Evolutionary conservation across 129 eudicot species (phyloP), one percentile per base, ranked within the genome.

Genomic region (Tanacetum coccineum): DNA sequence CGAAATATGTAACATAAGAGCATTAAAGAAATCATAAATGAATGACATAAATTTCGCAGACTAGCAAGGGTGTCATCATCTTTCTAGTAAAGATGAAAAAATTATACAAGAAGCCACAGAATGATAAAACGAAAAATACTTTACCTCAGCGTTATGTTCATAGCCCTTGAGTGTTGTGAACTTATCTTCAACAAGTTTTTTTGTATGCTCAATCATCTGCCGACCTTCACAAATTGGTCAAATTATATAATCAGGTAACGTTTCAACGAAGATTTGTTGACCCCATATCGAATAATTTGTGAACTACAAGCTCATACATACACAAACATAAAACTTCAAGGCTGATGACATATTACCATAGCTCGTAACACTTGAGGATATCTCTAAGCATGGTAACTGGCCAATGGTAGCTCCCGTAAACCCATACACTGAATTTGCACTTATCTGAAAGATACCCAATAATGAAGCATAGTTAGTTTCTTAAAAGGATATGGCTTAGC

Each of bases 351-450:
- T 49, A 69, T 84, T 86, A 93, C 98, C 98, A 71, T 93, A 93
- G 89, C 98, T 93, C 25, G 98, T 93, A 70, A 93, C 98, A 79
- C 98, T 93, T 50, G 98, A 93, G 60, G 98, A 93, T 80, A 93
- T 93, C 83, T 88, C 98, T 58, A 93, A 74, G 76, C 98, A 93
- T 59, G 98, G 98, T 70, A 93, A 79, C 67, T 93, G 98, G 46
- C 96, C 98, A 77, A 93, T 54, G 20, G 98, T 81, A 67, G 98
- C 98, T 84, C 98, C 98, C 60, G 98, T 93, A 77, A 93, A 93
- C 69, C 98, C 98, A 81, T 93, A 93, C 13, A 93, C 98, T 69
- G 98, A 93, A 81, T 93, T 93, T 59, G 98, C 98, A 84, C 98
- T 93, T 61, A 93, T 77, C 98, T 93, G 88, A 64, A 74, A 77